Evolutionary conservation across 768 basidiomycete genomes (phyloP), one percentile per base, ranked within the genome.

Genomic region (Mrakia frigida): DNA sequence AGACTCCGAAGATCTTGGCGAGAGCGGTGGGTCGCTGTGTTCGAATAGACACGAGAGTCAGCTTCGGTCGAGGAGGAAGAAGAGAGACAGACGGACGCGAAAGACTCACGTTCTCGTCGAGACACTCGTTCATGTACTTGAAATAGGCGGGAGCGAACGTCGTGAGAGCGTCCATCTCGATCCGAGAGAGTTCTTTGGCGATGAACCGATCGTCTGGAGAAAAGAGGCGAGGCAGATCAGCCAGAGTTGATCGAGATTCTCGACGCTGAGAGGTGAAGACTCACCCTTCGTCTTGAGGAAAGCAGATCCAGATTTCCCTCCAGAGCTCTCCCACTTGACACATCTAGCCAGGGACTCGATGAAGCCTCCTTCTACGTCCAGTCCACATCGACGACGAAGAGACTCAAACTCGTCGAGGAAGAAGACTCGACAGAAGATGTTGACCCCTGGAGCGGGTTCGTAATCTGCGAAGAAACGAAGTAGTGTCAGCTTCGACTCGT

Each of bases 391-490:
- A 46, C 92, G 87, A 21, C 97, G 89, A 60, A 99, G 83, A 4
- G 92, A 93, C 79, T 98, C 95, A 79, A 99, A 99, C 82, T 97
- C 94, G 81, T 98, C 96, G 0, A 95, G 94, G 82, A 93, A 98
- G 63, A 98, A 88, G 76, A 98, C 90, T 2, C 92, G 93, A 81
- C 94, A 97, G 80, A 93, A 94, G 81, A 97, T 68, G 65, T 68
- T 68, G 39, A 68, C 39, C 0, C 65, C 65, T 1, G 65, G 65
- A 37, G 65, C 35, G 65, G 65, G 65, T 25, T 68, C 65, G 65
- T 68, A 68, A 39, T 68, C 65, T 68, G 65, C 35, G 70, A 53
- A 16, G 33, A 18, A 59, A 33, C 7, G 3, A 33, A 16, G 71
- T 9, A n/a, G 70, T 50, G 9, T 70, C 9, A 46, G 63, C 18